These are phyloP conservation scores for Parafenestella ontariensis DNA, from an alignment of 2,329 filamentous ascomycete species.

Conservation along the genomic window DNA sequence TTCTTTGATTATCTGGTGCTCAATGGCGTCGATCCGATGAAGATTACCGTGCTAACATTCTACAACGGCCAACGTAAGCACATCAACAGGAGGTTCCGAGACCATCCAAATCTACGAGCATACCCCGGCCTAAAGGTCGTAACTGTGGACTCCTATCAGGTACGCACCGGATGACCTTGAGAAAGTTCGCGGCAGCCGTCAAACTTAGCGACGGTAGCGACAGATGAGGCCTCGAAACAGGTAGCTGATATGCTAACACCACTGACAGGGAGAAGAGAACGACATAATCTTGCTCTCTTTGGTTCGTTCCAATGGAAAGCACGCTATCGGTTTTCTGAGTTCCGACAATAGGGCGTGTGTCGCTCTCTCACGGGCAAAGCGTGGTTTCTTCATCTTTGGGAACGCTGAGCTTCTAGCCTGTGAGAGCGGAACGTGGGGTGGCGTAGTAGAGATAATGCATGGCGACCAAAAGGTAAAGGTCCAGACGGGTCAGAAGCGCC, in stretches of 20 bases:
- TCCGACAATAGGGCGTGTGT: conserved; percentile 70
- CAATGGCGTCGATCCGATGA: conserved; percentile 65
- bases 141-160: conserved; percentile 91
- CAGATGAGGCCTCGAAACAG: too few species aligned
- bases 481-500: conserved; percentile 29
- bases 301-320: conserved; percentile 70
- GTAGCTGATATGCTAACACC: too few species aligned
- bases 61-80: conserved; percentile 82
- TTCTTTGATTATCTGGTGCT: conserved; percentile 75
- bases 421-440: conserved; percentile 59
- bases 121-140: conserved; percentile 63
- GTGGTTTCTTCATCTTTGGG: conserved; percentile 86
- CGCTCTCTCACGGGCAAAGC: conserved; percentile 72
- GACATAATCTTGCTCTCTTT: conserved; percentile 81
- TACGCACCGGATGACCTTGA: too few species aligned
- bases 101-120: conserved; percentile 50
- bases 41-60: conserved; percentile 84
- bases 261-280: conserved; percentile 83
- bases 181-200: too few species aligned
- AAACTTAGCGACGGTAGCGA: too few species aligned
- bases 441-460: conserved; percentile 58
- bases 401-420: conserved; percentile 65
- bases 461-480: conserved; percentile 43
- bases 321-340: conserved; percentile 75
- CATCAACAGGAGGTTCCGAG: conserved; percentile 60